These are phyloP conservation scores for Coffea humblotiana DNA, from an alignment of 305 asterid species.

Conservation along the genomic window DNA sequence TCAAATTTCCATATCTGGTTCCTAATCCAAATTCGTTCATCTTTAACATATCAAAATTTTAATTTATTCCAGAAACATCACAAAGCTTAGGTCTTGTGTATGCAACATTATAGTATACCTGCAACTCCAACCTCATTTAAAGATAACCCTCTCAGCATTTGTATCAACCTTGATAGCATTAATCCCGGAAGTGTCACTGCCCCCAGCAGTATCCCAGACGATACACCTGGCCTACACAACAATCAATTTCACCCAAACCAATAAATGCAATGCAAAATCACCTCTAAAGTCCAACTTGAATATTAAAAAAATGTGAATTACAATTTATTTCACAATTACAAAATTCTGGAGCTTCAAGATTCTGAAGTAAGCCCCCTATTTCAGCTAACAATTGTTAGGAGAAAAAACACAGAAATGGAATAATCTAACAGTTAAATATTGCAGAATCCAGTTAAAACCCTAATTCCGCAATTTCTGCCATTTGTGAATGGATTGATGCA, in stretches of 20 bases:
- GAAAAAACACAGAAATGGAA: no score
- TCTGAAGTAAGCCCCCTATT: not conserved
- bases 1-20: not conserved
- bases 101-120: conserved; percentile 37
- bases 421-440: not conserved
- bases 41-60: not conserved
- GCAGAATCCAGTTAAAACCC: not conserved
- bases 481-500: not conserved
- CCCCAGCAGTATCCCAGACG: conserved; percentile 87
- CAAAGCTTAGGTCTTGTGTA: not conserved
- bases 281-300: no score
- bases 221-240: conserved; percentile 73
- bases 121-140: conserved; percentile 40
- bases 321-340: no score
- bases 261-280: not conserved
- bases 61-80: not conserved
- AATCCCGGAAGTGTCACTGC: conserved; percentile 84
- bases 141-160: conserved; percentile 52
- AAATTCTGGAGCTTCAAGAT: no score
- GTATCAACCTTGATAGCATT: conserved; percentile 74
- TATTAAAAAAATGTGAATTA: no score
- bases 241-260: conserved; percentile 17
- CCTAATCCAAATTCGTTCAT: not conserved
- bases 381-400: not conserved
- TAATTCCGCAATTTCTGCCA: not conserved